phyloP scores from a whole-genome alignment of 208 protist species.

The Herpetomonas tarakana region DNA sequence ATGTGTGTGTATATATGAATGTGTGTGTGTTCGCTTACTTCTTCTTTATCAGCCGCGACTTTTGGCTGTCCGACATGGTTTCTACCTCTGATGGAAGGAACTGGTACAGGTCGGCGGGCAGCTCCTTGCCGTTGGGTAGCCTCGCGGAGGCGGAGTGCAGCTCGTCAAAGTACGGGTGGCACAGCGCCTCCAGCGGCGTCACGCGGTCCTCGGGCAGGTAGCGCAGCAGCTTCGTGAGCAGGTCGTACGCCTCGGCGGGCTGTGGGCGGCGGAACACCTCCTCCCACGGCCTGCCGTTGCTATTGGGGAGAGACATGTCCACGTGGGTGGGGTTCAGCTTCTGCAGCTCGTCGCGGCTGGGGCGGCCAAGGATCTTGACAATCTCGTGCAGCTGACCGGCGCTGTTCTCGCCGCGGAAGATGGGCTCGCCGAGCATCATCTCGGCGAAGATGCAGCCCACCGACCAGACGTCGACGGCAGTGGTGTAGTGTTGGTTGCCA shows the following conservation, averaged over 20 bases:
- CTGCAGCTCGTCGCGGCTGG: conserved; percentile 64
- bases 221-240: conserved; percentile 92
- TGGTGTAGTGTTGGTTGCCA: conserved; percentile 98
- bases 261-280: conserved; percentile 54
- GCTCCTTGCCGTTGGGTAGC: conserved; percentile 61
- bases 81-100: conserved; percentile 68
- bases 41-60: conserved; percentile 38
- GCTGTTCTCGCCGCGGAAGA: conserved; percentile 99
- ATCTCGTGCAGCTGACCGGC: conserved; percentile 98
- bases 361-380: conserved; percentile 96
- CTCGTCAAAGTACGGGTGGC: conserved; percentile 99
- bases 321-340: conserved; percentile 59
- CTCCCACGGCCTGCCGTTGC: conserved; percentile 48
- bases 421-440: conserved; percentile 99
- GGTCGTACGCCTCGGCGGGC: conserved; percentile 86
- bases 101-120: conserved; percentile 64
- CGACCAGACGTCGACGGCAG: conserved; percentile 99
- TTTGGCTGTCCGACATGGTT: conserved; percentile 60
- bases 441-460: conserved; percentile 99
- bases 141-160: conserved; percentile 78
- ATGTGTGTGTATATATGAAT: no score
- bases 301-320: conserved; percentile 50
- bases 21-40: conserved; percentile 15
- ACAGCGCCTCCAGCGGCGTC: conserved; percentile 86
- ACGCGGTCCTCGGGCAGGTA: conserved; percentile 93